Percentiles rank a stretch among this genome's conserved stretches.
phyloP scores from a whole-genome alignment of 345 rosid species.

The Salix purpurea region DNA sequence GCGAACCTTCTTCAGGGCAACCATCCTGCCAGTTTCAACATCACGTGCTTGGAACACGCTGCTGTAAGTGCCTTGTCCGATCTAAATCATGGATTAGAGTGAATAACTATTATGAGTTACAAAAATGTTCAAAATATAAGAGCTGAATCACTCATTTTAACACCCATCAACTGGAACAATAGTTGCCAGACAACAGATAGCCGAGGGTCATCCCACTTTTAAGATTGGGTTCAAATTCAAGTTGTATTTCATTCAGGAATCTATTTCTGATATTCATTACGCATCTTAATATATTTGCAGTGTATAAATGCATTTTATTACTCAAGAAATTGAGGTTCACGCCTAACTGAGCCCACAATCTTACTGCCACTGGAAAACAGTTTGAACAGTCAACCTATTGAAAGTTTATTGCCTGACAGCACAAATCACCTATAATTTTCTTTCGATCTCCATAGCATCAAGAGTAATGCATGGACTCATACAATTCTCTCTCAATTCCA shows the following conservation, averaged over 20 bases:
- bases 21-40: constrained; percentile 60
- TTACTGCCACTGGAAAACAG: not conserved
- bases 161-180: not conserved
- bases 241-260: no score
- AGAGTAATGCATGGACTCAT: not conserved
- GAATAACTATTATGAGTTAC: constrained; percentile 3
- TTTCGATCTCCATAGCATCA: not conserved
- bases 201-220: not conserved
- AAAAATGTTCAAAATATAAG: constrained; percentile 4
- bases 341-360: not conserved
- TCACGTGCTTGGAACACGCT: constrained; percentile 72
- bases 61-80: constrained; percentile 91
- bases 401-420: not conserved
- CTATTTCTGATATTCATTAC: no score
- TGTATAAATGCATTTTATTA: not conserved
- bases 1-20: constrained; percentile 74
- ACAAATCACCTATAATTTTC: not conserved
- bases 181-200: not conserved
- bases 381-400: not conserved
- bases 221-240: no score
- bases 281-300: no score
- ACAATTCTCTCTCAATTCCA: not conserved
- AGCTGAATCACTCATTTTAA: not conserved
- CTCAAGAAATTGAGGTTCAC: not conserved
- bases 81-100: constrained; percentile 32